Conservation (phyloP, 1,139 yeast genomes). For the Pichia terricola region DNA sequence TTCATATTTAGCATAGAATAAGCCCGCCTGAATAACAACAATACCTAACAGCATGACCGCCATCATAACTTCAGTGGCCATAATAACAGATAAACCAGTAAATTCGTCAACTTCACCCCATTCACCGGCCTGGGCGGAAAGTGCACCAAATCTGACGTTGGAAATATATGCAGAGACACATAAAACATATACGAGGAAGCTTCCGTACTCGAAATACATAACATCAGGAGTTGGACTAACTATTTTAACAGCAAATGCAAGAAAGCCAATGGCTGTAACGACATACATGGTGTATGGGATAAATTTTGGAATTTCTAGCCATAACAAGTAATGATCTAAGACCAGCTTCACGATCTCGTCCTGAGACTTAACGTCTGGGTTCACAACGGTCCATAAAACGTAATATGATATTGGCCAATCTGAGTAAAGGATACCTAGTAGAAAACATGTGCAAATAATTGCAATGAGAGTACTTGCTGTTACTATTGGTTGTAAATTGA, state of each 20-base stretch:
- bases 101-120: conserved; percentile 92
- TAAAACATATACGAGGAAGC: conserved; percentile 60
- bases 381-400: conserved; percentile 52
- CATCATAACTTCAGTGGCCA: conserved; percentile 78
- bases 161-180: conserved; percentile 75
- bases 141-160: conserved; percentile 74
- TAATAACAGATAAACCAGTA: conserved; percentile 86
- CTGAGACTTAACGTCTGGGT: conserved; percentile 43
- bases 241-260: conserved; percentile 69
- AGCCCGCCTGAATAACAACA: conserved; percentile 73
- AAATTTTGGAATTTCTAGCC: conserved; percentile 56
- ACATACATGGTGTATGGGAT: conserved; percentile 55
- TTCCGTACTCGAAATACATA: conserved; percentile 82
- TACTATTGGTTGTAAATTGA: background rate
- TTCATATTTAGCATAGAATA: conserved; percentile 81
- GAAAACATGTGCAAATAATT: conserved; percentile 47
- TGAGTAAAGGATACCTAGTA: conserved; percentile 68
- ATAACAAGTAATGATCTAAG: conserved; percentile 59
- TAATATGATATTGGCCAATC: conserved; percentile 76
- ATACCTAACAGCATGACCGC: conserved; percentile 68
- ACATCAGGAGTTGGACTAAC: conserved; percentile 80
- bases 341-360: conserved; percentile 34
- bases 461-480: conserved; percentile 17
- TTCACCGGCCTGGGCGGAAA: conserved; percentile 55
- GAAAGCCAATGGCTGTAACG: conserved; percentile 44